Evolutionary conservation across 2,329 filamentous ascomycete species (phyloP), one percentile per base, ranked within the genome.

Genomic region (Trichoderma endophyticum): DNA sequence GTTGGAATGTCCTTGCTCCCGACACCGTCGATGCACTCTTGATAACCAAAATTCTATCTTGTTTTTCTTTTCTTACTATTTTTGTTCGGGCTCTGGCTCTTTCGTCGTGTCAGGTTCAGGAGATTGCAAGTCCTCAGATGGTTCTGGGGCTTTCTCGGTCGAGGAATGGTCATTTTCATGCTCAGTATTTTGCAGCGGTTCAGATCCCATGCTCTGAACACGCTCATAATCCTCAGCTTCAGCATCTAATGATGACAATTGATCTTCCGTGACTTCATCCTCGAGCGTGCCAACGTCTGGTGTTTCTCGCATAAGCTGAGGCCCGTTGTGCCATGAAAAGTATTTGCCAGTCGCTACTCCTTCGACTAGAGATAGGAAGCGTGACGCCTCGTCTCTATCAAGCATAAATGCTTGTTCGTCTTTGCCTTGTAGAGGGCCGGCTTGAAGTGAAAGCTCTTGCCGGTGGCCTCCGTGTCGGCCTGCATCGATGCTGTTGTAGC

Each of bases 401-500:
- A 61, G 54, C 5, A n/a, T 7, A 0, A 21, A 54, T 0, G 36
- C 7, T 1, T 59, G 60, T 6, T 21, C 32, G 15, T 59, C 30
- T 12, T 36, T 14, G 39, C 15, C 12, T 12, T 21, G 28, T 3
- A 65, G 63, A 12, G n/a, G 60, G 3, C 75, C 73, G 18, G 74
- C 71, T 24, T 75, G 72, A 21, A 90, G 81, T 2, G 81, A 83
- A 28, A 90, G 77, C 75, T 87, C 85, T 24, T 85, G 83, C n/a
- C 85, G 82, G 14, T 83, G 84, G 6, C 86, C 86, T 64, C 84
- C 85, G 72, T 86, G 84, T 65, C 82, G 82, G 0, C 86, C 87
- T 6, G 82, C 86, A 73, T 89, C 84, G 73, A 88, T 82, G 75
- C 82, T 84, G 24, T 82, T 86, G 81, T 89, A 88, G 8, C 81